Evolutionary conservation across 768 basidiomycete species (phyloP).

Genomic region (Boletus tylopilopsis): DNA sequence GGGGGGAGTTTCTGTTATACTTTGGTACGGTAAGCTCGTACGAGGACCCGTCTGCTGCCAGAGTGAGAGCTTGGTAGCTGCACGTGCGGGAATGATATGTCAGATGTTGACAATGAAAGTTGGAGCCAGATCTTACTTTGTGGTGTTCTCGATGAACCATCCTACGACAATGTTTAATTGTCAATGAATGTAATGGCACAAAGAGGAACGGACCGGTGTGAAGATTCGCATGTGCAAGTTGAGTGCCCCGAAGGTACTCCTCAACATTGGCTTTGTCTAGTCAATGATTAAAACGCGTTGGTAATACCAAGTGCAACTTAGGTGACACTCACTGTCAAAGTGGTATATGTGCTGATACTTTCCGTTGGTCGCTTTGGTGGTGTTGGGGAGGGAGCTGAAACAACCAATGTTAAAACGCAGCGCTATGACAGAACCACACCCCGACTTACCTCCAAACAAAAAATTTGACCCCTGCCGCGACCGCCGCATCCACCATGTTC

Average conservation of each 20-base stretch:
- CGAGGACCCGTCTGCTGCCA: conserved; percentile 7
- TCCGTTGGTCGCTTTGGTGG: conserved; percentile 14
- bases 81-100: neutral
- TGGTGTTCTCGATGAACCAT: conserved; percentile 26
- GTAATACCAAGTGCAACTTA: neutral
- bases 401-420: neutral
- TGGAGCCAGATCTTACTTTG: conserved; percentile 13
- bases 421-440: neutral
- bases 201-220: conserved; percentile 15
- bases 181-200: too few species aligned
- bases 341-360: conserved; percentile 24
- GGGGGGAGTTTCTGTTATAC: conserved; percentile 14
- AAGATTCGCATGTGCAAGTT: conserved; percentile 18
- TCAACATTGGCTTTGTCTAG: conserved; percentile 26
- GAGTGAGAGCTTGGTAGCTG: neutral
- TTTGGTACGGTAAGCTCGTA: conserved; percentile 20
- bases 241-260: conserved; percentile 18
- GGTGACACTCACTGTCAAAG: conserved; percentile 21
- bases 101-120: neutral
- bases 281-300: neutral
- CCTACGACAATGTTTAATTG: conserved; percentile 8
- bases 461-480: conserved; percentile 23
- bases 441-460: conserved; percentile 27
- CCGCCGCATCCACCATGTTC: conserved; percentile 30
- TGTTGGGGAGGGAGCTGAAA: conserved; percentile 19